These are phyloP conservation scores for Calonectria montana DNA, from an alignment of 2,329 filamentous ascomycete genomes.

Conservation along the genomic window DNA sequence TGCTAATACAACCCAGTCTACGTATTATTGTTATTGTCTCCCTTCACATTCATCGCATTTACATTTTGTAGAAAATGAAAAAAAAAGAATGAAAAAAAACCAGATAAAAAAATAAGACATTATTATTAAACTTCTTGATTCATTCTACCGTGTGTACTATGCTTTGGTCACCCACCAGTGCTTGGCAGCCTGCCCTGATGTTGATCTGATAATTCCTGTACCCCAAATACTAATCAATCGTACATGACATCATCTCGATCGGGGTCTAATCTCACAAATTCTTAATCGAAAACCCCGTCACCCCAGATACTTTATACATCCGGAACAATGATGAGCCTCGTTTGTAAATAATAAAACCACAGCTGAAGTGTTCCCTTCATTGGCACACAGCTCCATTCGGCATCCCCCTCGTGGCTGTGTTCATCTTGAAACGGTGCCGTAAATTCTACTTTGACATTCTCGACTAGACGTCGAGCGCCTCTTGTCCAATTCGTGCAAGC, in stretches of 20 bases:
- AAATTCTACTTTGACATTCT: neutral
- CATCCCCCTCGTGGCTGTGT: neutral
- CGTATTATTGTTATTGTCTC: no score
- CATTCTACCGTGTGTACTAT: no score
- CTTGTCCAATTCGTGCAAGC: neutral
- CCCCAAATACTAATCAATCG: neutral
- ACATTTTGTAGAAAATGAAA: no score
- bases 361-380: neutral
- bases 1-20: no score
- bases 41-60: no score
- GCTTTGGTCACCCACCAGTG: no score
- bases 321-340: neutral
- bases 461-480: neutral
- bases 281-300: neutral
- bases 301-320: neutral
- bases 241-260: neutral
- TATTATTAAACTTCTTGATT: no score
- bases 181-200: neutral
- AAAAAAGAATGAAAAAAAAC: no score
- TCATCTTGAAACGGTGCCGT: neutral
- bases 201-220: slow-evolving; percentile 17
- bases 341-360: neutral
- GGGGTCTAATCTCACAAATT: neutral
- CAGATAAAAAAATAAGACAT: no score
- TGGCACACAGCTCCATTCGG: neutral